Evolutionary conservation across 169 alveolate species (phyloP).

Genomic region (Besnoitia besnoiti): DNA sequence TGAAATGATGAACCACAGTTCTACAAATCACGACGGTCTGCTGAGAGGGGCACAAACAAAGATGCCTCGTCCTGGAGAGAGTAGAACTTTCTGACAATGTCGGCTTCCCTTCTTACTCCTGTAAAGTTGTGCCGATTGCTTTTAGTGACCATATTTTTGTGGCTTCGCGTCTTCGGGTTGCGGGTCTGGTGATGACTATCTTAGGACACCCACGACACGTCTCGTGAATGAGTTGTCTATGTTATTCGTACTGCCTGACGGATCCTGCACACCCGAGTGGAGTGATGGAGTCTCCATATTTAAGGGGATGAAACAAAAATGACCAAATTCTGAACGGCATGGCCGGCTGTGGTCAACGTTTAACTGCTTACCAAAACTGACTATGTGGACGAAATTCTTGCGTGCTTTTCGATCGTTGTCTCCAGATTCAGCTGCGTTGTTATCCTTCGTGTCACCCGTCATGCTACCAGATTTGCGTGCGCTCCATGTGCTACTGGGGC

Average conservation of each 20-base stretch:
- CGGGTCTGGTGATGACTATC: conserved; percentile 33
- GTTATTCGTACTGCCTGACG: conserved; percentile 46
- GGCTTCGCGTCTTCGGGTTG: background rate
- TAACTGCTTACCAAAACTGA: conserved; percentile 39
- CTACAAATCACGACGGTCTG: conserved; percentile 44
- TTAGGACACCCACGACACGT: conserved; percentile 49
- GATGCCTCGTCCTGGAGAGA: background rate
- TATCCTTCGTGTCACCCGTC: too few species aligned
- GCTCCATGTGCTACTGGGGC: too few species aligned
- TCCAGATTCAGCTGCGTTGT: too few species aligned
- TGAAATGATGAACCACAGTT: background rate
- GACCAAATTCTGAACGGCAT: conserved; percentile 30
- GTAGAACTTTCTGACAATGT: conserved; percentile 42
- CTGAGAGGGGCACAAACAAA: background rate
- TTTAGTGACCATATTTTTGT: background rate
- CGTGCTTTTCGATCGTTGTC: too few species aligned
- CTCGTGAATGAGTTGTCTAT: conserved; percentile 30
- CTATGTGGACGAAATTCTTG: background rate
- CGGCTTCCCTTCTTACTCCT: background rate
- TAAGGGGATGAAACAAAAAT: background rate
- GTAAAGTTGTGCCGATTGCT: background rate
- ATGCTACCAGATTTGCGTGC: too few species aligned
- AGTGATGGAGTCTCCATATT: background rate
- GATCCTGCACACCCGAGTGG: background rate
- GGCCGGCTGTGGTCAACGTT: conserved; percentile 2